Evolutionary conservation across 768 basidiomycete genomes (phyloP), one percentile per base, ranked within the genome.

Genomic region (Leccinum variicolor): DNA sequence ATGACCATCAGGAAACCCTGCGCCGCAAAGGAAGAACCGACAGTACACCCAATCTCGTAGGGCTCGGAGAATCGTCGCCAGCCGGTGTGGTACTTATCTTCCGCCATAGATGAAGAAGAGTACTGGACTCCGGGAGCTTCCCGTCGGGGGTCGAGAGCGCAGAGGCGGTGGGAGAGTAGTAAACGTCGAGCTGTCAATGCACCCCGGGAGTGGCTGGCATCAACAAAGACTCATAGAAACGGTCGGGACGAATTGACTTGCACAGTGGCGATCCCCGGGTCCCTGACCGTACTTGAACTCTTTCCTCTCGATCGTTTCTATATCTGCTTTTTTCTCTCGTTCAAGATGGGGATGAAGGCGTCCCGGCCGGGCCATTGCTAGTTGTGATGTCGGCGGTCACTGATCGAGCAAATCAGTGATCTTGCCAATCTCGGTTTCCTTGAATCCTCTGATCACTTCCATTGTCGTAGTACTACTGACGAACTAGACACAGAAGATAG

Each of bases 91-190:
- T 85, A 86, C 29, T 31, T 31, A 5, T 2, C 86, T 84, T 2
- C 87, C 87, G 1, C 87, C 87, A 57, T 89, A 89, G 41, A 83
- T 59, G 69, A 81, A 88, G 68, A 89, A 80, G 25, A 89, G 69
- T n/a, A 88, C 73, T 26, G 26, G 26, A 26, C 26, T 26, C 26
- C 1, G 83, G 83, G 0, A 77, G 71, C 52, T 69, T 72, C 23
- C 64, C 64, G 19, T 57, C 53, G 11, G 61, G 25, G 3, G 67
- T 69, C 6, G 66, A 62, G 5, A 68, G 61, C 21, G 60, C 56
- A 11, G 64, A 56, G 6, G 66, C 48, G 2, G 72, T 29, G 2
- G 73, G 60, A 0, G 84, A 86, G 62, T 84, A 87, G 66, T 88
- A 89, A 0, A 88, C 74, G 61, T 89, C 87, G 31, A 89, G 78